phyloP scores from a whole-genome alignment of 768 basidiomycete genomes.

The Lentinula detonsa region DNA sequence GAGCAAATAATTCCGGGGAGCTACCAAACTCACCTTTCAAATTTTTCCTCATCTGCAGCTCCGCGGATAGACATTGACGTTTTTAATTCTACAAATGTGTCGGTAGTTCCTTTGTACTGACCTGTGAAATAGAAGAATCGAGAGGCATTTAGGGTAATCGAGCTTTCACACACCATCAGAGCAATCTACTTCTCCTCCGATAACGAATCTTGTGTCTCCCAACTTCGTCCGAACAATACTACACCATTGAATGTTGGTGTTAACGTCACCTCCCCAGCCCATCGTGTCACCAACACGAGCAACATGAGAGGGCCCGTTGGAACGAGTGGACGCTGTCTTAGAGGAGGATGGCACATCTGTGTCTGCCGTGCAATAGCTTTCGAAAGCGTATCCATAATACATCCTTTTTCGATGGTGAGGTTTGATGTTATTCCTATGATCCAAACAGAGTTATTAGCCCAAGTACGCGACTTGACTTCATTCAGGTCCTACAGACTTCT shows the following conservation, averaged over 20 bases:
- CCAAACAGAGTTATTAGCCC: neutral
- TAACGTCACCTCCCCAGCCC: constrained; percentile 77
- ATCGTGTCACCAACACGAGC: constrained; percentile 16
- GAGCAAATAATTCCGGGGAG: neutral
- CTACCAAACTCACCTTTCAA: constrained; percentile 59
- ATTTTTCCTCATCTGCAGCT: constrained; percentile 57
- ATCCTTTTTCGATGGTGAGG: constrained; percentile 56
- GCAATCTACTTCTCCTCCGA: constrained; percentile 92
- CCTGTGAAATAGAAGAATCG: constrained; percentile 30
- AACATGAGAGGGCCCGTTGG: neutral
- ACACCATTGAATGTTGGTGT: constrained; percentile 91
- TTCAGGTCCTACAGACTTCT: constrained; percentile 41
- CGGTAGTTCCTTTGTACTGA: constrained; percentile 52
- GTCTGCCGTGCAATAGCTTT: constrained; percentile 75
- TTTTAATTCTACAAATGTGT: constrained; percentile 81
- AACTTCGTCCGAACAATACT: constrained; percentile 84
- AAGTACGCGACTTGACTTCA: neutral
- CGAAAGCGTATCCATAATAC: constrained; percentile 88
- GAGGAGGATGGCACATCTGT: constrained; percentile 21
- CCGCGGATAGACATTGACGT: constrained; percentile 72
- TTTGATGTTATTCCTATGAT: constrained; percentile 56
- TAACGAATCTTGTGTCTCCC: constrained; percentile 61
- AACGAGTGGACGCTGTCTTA: constrained; percentile 3
- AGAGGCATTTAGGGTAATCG: neutral
- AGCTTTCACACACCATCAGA: constrained; percentile 50